Evolutionary conservation across 371 early-diverging fungal genomes (phyloP).

Genomic region (Choanephora cucurbitarum): DNA sequence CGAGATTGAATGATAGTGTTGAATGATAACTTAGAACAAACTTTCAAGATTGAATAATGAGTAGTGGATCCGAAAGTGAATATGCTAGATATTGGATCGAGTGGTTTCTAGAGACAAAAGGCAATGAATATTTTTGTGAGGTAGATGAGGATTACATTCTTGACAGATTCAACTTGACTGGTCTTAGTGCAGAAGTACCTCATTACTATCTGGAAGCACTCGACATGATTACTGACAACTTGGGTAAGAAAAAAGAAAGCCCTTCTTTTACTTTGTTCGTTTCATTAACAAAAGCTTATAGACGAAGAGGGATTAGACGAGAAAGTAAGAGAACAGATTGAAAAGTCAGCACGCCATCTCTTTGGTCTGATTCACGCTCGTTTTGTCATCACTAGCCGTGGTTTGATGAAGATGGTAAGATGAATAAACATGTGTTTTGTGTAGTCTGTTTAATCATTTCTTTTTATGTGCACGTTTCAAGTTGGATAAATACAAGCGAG

Average conservation of each 20-base stretch:
- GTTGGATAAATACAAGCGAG: slow-evolving; percentile 85
- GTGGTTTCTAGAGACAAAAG: slow-evolving; percentile 77
- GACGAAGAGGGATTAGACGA: slow-evolving; percentile 70
- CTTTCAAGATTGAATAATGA: slow-evolving; percentile 27
- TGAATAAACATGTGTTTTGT: too few relatives aligned
- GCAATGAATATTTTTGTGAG: slow-evolving; percentile 94
- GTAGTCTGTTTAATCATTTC: too few relatives aligned
- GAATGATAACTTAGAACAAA: too few relatives aligned
- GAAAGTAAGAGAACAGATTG: slow-evolving; percentile 70
- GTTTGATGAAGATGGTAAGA: slow-evolving; percentile 83
- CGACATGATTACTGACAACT: slow-evolving; percentile 90
- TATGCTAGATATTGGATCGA: slow-evolving; percentile 84
- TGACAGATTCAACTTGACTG: slow-evolving; percentile 96
- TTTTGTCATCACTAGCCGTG: slow-evolving; percentile 87
- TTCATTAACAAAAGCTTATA: slow-evolving; percentile 17
- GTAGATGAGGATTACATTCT: slow-evolving; percentile 94
- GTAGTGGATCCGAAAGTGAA: slow-evolving; percentile 65
- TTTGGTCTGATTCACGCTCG: slow-evolving; percentile 95
- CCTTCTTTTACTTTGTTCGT: too few relatives aligned
- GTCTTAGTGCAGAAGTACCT: slow-evolving; percentile 79
- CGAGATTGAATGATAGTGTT: slow-evolving; percentile 90
- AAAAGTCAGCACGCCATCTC: slow-evolving; percentile 80
- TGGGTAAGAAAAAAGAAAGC: slow-evolving; percentile 42
- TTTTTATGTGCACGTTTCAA: slow-evolving; percentile 30
- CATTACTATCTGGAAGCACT: slow-evolving; percentile 83